Evolutionary conservation across 2,329 filamentous ascomycete species (phyloP), one percentile per base, ranked within the genome.

Genomic region (Penicillium sp.): DNA sequence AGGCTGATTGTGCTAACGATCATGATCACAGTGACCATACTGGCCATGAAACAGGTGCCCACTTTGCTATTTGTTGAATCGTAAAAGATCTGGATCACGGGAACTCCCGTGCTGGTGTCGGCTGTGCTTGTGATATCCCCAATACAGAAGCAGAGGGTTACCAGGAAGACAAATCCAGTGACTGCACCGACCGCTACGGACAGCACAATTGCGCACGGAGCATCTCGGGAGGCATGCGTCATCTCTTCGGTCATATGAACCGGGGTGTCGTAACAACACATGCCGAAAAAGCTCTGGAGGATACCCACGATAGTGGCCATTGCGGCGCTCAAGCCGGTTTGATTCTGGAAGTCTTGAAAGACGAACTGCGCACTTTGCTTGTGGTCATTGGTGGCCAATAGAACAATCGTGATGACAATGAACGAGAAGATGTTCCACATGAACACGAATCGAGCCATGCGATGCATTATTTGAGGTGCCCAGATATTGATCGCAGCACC

Each of bases 201-300:
- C 7, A 76, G 56, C 4, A 80, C 63, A 16, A 80, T 80, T 1
- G 77, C 77, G 63, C 75, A 67, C 0, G 81, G 81, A 1, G 77
- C 80, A 61, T 82, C 72, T 50, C 76, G 78, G 5, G 76, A 73
- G 0, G 80, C 76, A 50, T 81, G 73, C 49, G 75, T 75, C 61
- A 83, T 78, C 60, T 83, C 81, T 63, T 83, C 81, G 0, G 76
- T 79, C 80, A 83, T 82, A 56, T 83, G 81, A 0, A 73, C 68
- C 0, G 77, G 77, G 0, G 78, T 74, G 57, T 81, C 77, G 57
- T 79, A 74, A 60, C 67, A 68, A 49, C 78, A 81, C 79, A 83
- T 81, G 28, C 79, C 80, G 56, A 82, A 82, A 0, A 77, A 78
- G 45, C 77, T 74, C 61, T 83, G 80, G 5, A 83, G 63, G 12